Conservation (phyloP, 2,329 filamentous ascomycete species). For the Phialemonium atrogriseum region DNA sequence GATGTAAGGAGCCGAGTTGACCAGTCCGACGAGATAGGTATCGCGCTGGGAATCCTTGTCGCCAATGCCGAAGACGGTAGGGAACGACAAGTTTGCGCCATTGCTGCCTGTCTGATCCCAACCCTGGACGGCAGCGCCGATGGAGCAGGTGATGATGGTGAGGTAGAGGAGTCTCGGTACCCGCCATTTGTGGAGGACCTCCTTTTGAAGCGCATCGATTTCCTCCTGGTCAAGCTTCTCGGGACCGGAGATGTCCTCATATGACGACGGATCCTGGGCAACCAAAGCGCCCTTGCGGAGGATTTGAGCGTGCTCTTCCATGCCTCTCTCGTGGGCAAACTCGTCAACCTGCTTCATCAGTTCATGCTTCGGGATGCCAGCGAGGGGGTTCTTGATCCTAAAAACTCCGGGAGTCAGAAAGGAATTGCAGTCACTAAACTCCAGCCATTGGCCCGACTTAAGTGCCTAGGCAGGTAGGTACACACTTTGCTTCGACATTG, state of each 20-base stretch:
- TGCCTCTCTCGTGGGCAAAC: conserved; percentile 45
- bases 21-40: conserved; percentile 48
- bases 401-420: background rate
- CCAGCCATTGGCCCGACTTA: too few species aligned
- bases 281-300: conserved; percentile 63
- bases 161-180: conserved; percentile 54
- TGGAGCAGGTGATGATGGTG: conserved; percentile 51
- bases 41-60: conserved; percentile 31
- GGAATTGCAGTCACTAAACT: too few species aligned
- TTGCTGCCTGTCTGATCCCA: conserved; percentile 30
- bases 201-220: conserved; percentile 48
- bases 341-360: conserved; percentile 44
- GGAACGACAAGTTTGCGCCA: conserved; percentile 39
- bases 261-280: conserved; percentile 58
- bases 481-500: conserved; percentile 38
- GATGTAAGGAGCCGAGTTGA: conserved; percentile 40
- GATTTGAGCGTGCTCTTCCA: conserved; percentile 47
- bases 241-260: conserved; percentile 48
- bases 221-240: conserved; percentile 51
- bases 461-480: too few species aligned
- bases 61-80: conserved; percentile 32
- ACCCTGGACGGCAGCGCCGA: conserved; percentile 45
- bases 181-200: conserved; percentile 59
- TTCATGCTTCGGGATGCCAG: conserved; percentile 39
- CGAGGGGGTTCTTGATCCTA: conserved; percentile 39